Conservation (phyloP, 495 filamentous ascomycete genomes). For the Aspergillus sclerotiicarbonarius region DNA sequence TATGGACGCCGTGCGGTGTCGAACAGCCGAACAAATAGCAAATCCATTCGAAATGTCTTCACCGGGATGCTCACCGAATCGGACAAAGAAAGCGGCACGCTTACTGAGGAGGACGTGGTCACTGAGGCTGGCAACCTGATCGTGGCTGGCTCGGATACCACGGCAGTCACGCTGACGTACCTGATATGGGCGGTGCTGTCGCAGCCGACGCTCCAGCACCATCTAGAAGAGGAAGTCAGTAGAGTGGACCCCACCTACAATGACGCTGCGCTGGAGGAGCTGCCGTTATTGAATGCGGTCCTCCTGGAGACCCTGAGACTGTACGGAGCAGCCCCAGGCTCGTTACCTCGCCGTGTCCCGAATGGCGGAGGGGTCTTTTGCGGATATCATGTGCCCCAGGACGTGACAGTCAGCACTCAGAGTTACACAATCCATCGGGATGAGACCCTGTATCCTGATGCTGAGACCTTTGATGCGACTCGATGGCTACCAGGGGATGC, state of each 20-base stretch:
- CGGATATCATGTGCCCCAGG: too few relatives aligned
- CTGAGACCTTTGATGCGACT: too few relatives aligned
- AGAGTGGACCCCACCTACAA: conserved; percentile 13
- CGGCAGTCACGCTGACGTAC: conserved; percentile 41
- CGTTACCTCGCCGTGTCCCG: too few relatives aligned
- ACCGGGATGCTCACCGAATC: conserved; percentile 30
- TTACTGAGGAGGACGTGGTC: conserved; percentile 32
- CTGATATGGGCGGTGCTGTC: conserved; percentile 29
- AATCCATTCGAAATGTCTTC: neutral
- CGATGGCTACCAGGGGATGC: too few relatives aligned
- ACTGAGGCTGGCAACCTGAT: conserved; percentile 37
- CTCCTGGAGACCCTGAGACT: conserved; percentile 55
- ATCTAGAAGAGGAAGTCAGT: conserved; percentile 25
- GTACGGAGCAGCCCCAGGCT: conserved; percentile 40
- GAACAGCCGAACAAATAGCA: conserved; percentile 9
- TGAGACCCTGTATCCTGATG: too few relatives aligned
- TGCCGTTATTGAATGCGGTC: conserved; percentile 44
- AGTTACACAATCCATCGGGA: too few relatives aligned
- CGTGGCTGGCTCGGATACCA: conserved; percentile 45
- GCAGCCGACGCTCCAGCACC: conserved; percentile 16
- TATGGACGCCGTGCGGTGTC: conserved; percentile 11
- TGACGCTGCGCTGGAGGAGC: conserved; percentile 30
- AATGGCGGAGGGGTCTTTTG: too few relatives aligned
- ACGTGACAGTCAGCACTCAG: too few relatives aligned
- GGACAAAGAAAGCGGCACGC: conserved; percentile 23